A percentile compares a stretch with the other conserved stretches of the same genome.
phyloP scores from a whole-genome alignment of 345 rosid species.

The Hevea brasiliensis region DNA sequence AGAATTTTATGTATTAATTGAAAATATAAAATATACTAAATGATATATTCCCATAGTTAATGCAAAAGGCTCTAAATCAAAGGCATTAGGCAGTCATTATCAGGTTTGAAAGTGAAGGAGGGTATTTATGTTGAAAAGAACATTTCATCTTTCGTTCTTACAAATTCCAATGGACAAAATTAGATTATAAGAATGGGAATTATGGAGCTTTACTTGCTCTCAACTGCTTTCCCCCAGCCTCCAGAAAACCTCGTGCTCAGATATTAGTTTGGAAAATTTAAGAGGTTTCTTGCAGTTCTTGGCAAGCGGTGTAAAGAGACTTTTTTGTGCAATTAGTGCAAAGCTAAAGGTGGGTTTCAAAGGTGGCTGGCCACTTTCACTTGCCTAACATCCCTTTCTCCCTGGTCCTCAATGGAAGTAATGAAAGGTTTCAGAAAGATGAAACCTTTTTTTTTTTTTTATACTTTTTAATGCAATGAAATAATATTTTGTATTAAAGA shows the following conservation, averaged over 20 bases:
- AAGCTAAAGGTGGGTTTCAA: neutral
- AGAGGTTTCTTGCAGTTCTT: too few species aligned
- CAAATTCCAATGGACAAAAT: neutral
- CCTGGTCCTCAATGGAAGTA: neutral
- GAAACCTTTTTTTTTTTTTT: too few species aligned
- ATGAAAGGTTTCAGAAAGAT: too few species aligned
- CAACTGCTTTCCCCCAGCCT: neutral
- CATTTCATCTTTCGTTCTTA: neutral
- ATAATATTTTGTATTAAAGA: too few species aligned
- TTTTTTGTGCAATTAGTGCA: neutral
- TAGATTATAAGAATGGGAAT: neutral
- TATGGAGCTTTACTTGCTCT: neutral
- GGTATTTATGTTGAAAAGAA: neutral
- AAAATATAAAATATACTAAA: too few species aligned
- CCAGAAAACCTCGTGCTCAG: too few species aligned
- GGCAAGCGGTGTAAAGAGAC: too few species aligned
- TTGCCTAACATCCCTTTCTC: neutral
- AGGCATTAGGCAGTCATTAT: neutral
- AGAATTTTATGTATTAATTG: too few species aligned
- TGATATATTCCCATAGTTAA: neutral
- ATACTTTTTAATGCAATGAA: too few species aligned
- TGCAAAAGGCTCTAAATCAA: neutral
- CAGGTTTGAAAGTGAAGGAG: neutral
- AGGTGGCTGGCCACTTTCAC: neutral
- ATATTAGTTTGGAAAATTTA: too few species aligned